Evolutionary conservation across 2,329 filamentous ascomycete species (phyloP).

Genomic region (Calonectria hongkongensis): DNA sequence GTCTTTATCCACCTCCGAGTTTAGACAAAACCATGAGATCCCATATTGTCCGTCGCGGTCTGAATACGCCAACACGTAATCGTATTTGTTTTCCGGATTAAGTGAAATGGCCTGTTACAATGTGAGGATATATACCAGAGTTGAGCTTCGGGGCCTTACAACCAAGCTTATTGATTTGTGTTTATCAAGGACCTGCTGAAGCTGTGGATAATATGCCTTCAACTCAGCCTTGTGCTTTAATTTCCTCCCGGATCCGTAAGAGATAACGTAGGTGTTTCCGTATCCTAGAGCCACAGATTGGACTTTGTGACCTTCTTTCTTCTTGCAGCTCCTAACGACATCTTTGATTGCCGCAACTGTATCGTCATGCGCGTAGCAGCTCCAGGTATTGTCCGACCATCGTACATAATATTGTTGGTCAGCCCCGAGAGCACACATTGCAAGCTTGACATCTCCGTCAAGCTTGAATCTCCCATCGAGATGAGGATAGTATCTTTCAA

Average conservation of each 20-base stretch:
- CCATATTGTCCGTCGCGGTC: neutral
- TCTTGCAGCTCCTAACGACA: slow-evolving; percentile 7
- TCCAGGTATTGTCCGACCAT: slow-evolving; percentile 21
- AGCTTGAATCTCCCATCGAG: slow-evolving; percentile 3
- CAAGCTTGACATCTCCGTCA: neutral
- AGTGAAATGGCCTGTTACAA: slow-evolving; percentile 10
- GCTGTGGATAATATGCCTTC: slow-evolving; percentile 20
- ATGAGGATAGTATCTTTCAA: slow-evolving; percentile 2
- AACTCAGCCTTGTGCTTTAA: slow-evolving; percentile 13
- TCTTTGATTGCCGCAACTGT: neutral
- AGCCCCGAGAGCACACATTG: slow-evolving; percentile 25
- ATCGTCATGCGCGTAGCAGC: slow-evolving; percentile 13
- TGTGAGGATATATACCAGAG: neutral
- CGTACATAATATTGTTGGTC: neutral
- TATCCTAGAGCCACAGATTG: slow-evolving; percentile 25
- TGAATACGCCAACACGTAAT: slow-evolving; percentile 17
- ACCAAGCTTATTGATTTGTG: neutral
- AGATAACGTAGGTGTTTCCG: slow-evolving; percentile 27
- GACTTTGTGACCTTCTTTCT: neutral
- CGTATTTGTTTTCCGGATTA: slow-evolving; percentile 9
- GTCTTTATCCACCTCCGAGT: neutral
- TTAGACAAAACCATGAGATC: slow-evolving; percentile 15
- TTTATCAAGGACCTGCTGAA: neutral
- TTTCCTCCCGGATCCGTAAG: slow-evolving; percentile 1
- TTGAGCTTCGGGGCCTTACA: neutral